Conservation (phyloP, 148 eudicot genomes). For the Vaccinium corymbosum region DNA sequence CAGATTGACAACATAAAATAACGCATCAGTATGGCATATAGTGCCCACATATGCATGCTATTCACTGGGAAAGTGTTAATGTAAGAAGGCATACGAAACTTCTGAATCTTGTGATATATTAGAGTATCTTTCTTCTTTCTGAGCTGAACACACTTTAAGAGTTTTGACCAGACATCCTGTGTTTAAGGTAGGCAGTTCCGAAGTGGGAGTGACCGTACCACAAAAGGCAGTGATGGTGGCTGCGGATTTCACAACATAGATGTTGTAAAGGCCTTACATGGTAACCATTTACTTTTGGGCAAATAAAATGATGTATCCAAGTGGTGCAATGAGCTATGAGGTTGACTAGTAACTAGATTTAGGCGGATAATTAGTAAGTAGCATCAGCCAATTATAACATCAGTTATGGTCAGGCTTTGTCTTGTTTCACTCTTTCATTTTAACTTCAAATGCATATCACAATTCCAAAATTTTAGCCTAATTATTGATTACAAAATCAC, state of each 20-base stretch:
- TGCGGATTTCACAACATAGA: background rate
- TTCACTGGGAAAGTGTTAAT: background rate
- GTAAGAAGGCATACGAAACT: background rate
- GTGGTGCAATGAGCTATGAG: background rate
- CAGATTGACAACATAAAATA: background rate
- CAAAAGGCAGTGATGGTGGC: background rate
- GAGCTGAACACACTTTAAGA: background rate
- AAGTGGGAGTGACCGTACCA: background rate
- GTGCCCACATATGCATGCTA: background rate
- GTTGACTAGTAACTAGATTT: background rate
- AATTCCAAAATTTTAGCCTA: background rate
- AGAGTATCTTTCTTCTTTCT: background rate
- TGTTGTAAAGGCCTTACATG: background rate
- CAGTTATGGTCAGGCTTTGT: background rate
- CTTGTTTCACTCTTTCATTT: background rate
- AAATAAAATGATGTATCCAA: background rate
- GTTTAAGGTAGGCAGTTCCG: background rate
- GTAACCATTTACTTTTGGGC: slow-evolving; percentile 1
- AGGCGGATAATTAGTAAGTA: background rate
- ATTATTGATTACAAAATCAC: background rate
- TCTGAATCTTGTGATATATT: background rate
- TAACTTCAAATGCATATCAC: background rate
- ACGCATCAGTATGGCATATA: background rate
- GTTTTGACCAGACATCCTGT: background rate
- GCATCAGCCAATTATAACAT: background rate